Evolutionary conservation across 176 grass and related monocot genomes (phyloP).

Genomic region (Dactylis glomerata): DNA sequence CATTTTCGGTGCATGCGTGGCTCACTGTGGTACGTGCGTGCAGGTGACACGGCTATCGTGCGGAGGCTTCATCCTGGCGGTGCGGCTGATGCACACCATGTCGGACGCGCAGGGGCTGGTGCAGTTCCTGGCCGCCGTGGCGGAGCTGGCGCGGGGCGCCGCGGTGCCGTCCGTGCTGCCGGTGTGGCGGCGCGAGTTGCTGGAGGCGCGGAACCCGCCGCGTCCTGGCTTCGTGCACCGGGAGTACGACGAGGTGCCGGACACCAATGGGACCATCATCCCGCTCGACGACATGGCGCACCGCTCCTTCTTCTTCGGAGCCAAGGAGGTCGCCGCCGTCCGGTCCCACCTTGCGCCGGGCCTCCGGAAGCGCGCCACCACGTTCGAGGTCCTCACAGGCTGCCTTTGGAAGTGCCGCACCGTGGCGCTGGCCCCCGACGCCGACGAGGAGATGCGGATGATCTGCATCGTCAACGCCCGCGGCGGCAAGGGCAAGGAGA

Average conservation of each 20-base stretch:
- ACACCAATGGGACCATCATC: slow-evolving; percentile 71
- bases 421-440: slow-evolving; percentile 45
- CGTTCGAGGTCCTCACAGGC: slow-evolving; percentile 79
- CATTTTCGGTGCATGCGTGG: neutral
- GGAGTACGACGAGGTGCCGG: slow-evolving; percentile 72
- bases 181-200: slow-evolving; percentile 53
- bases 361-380: slow-evolving; percentile 44
- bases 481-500: slow-evolving; percentile 22
- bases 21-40: neutral
- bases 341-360: slow-evolving; percentile 35
- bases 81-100: slow-evolving; percentile 60
- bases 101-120: slow-evolving; percentile 52
- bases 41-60: slow-evolving; percentile 70
- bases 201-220: slow-evolving; percentile 50
- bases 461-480: slow-evolving; percentile 69
- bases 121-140: slow-evolving; percentile 51
- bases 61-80: slow-evolving; percentile 59
- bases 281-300: slow-evolving; percentile 76
- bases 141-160: slow-evolving; percentile 60
- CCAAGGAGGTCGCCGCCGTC: slow-evolving; percentile 35
- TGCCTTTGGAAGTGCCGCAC: slow-evolving; percentile 82
- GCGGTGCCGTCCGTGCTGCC: slow-evolving; percentile 36
- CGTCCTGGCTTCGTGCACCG: slow-evolving; percentile 48
- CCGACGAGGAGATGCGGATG: slow-evolving; percentile 77
- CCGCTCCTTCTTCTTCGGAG: slow-evolving; percentile 78